A percentile compares a stretch with the other conserved stretches of the same genome.
Conservation (phyloP, 2,329 filamentous ascomycete species). For the Tolypocladium endophyticum region DNA sequence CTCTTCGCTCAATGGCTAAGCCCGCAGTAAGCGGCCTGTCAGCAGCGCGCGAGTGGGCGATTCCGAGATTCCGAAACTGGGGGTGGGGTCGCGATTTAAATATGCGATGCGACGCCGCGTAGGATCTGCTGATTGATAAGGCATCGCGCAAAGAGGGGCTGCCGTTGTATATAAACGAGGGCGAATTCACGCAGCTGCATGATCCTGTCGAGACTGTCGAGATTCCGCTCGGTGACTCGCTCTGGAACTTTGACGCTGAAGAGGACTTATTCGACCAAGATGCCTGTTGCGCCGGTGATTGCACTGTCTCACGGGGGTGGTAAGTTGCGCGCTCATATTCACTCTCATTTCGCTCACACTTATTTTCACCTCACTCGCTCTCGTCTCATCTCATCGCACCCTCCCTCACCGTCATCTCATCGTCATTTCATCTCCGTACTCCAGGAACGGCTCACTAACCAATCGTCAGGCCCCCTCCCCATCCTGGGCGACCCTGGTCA, state of each 20-base stretch:
- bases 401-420: too few species aligned
- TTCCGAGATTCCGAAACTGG: not conserved
- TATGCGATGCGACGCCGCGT: not conserved
- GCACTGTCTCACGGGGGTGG: constrained; percentile 41
- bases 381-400: too few species aligned
- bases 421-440: not conserved
- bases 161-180: not conserved
- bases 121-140: not conserved
- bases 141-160: not conserved
- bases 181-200: not conserved
- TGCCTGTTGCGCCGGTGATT: constrained; percentile 33
- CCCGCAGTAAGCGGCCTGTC: not conserved
- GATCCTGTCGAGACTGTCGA: not conserved
- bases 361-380: not conserved
- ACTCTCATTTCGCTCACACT: not conserved
- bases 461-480: constrained; percentile 40
- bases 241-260: not conserved
- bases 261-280: constrained; percentile 10
- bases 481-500: constrained; percentile 44
- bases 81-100: not conserved
- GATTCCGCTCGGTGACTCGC: not conserved
- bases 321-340: constrained; percentile 9
- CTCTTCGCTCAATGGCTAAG: not conserved
- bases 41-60: not conserved
- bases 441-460: not conserved